These are phyloP conservation scores for Diaporthe aspalathi DNA, from an alignment of 2,329 filamentous ascomycete species.

Conservation along the genomic window DNA sequence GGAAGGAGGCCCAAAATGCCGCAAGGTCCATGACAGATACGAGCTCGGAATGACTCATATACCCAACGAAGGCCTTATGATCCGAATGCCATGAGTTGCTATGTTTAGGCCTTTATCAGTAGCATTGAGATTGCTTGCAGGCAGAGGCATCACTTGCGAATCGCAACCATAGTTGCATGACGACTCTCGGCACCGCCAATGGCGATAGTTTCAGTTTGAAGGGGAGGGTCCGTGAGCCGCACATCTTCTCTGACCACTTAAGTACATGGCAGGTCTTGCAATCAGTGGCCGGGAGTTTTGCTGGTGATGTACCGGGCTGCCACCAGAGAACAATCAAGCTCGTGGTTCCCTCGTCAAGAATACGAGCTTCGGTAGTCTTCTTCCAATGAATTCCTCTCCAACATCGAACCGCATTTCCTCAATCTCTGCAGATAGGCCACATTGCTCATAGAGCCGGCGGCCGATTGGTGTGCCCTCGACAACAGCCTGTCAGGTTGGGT, in stretches of 20 bases:
- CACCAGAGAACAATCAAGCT: not conserved
- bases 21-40: rapidly evolving
- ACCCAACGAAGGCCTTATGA: too few relatives aligned
- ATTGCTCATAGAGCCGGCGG: not conserved
- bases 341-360: not conserved
- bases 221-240: too few relatives aligned
- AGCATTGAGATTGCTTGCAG: too few relatives aligned
- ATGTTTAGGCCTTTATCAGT: too few relatives aligned
- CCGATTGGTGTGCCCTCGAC: constrained; percentile 12
- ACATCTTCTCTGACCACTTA: too few relatives aligned
- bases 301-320: not conserved
- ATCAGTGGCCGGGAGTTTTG: not conserved
- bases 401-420: constrained; percentile 9
- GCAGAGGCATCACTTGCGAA: not conserved
- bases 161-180: not conserved
- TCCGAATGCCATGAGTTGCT: too few relatives aligned
- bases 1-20: not conserved
- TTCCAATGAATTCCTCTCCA: not conserved
- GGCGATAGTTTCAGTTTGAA: too few relatives aligned
- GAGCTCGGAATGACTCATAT: too few relatives aligned
- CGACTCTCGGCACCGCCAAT: too few relatives aligned
- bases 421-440: not conserved
- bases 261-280: not conserved
- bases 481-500: not conserved
- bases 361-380: not conserved